Percentiles rank a stretch among this genome's conserved stretches.
phyloP scores from a whole-genome alignment of 352 stramenopile genomes.

The Pythium grandisporangium region DNA sequence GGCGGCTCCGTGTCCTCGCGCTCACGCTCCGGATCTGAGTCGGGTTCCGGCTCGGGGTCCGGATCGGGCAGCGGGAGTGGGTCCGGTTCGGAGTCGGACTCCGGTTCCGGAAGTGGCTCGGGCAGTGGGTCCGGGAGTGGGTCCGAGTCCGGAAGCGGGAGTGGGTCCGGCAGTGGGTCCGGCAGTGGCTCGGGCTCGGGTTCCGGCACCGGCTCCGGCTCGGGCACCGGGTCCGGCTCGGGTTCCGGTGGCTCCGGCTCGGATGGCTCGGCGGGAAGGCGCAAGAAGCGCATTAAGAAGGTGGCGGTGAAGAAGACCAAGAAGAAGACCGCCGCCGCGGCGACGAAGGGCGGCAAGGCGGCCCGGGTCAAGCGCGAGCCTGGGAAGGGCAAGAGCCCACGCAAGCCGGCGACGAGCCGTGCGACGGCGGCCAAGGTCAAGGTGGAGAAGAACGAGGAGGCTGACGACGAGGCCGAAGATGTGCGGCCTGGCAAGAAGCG shows the following conservation, averaged over 20 bases:
- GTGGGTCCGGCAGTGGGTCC: conserved; percentile 10
- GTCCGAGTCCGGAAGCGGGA: conserved; percentile 17
- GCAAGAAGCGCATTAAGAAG: conserved; percentile 23
- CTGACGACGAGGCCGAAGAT: conserved; percentile 43
- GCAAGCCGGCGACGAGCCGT: conserved; percentile 22
- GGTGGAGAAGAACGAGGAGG: conserved; percentile 37
- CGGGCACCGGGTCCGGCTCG: too few relatives aligned
- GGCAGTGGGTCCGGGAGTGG: conserved; percentile 19
- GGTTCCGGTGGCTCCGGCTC: too few relatives aligned
- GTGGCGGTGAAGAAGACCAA: conserved; percentile 12
- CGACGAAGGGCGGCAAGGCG: conserved; percentile 24
- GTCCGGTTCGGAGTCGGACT: conserved; percentile 19
- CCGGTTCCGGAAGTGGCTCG: conserved; percentile 8
- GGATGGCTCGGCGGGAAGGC: conserved; percentile 15
- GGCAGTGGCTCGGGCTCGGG: conserved; percentile 12
- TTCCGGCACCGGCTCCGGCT: conserved; percentile 10
- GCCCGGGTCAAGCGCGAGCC: conserved; percentile 27
- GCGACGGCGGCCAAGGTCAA: conserved; percentile 24
- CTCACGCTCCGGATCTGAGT: not conserved
- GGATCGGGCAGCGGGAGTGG: conserved; percentile 16
- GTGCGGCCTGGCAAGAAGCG: conserved; percentile 23
- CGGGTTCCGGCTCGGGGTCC: conserved; percentile 13
- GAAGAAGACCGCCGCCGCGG: conserved; percentile 24
- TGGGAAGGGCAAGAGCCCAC: conserved; percentile 14
- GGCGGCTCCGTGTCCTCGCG: conserved; percentile 3